Percentiles rank a stretch among this genome's conserved stretches.
These are phyloP conservation scores for Solanum piurae DNA, from an alignment of 257 asterid species.

Conservation along the genomic window DNA sequence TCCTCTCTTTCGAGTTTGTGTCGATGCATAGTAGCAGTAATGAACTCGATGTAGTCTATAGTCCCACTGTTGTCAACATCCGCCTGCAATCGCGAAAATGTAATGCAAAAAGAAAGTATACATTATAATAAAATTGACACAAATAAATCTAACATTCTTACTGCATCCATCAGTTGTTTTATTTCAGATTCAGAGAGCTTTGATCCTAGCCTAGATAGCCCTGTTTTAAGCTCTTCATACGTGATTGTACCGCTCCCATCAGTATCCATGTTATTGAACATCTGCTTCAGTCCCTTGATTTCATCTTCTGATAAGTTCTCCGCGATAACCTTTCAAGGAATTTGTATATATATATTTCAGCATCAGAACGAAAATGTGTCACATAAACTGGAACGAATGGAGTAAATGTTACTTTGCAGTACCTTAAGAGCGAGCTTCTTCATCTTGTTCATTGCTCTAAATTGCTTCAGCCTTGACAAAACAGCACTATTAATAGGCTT, in stretches of 20 bases:
- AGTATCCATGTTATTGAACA: conserved; percentile 82
- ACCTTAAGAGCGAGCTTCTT: conserved; percentile 90
- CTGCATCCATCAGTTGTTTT: conserved; percentile 84
- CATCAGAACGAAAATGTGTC: neutral
- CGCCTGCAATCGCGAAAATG: conserved; percentile 31
- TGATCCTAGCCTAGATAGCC: conserved; percentile 77
- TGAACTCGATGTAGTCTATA: conserved; percentile 76
- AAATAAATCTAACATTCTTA: conserved; percentile 17
- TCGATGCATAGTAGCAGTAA: conserved; percentile 88
- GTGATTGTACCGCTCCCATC: conserved; percentile 83
- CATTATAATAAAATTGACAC: neutral
- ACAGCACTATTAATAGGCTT: conserved; percentile 79
- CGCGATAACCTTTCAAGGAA: conserved; percentile 60
- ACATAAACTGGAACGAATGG: neutral
- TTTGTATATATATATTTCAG: neutral
- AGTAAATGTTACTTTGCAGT: neutral
- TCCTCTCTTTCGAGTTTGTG: conserved; percentile 83
- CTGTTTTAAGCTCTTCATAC: conserved; percentile 64
- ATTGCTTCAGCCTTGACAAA: conserved; percentile 77
- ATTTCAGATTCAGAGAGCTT: conserved; percentile 61
- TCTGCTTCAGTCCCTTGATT: conserved; percentile 63
- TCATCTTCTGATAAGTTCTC: conserved; percentile 76
- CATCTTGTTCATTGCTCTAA: conserved; percentile 86
- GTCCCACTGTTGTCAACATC: conserved; percentile 80
- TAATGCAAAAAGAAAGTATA: neutral